Percentiles rank a stretch among this genome's conserved stretches.
phyloP scores from a whole-genome alignment of 805 yeast genomes.

The Metschnikowia borealis region DNA sequence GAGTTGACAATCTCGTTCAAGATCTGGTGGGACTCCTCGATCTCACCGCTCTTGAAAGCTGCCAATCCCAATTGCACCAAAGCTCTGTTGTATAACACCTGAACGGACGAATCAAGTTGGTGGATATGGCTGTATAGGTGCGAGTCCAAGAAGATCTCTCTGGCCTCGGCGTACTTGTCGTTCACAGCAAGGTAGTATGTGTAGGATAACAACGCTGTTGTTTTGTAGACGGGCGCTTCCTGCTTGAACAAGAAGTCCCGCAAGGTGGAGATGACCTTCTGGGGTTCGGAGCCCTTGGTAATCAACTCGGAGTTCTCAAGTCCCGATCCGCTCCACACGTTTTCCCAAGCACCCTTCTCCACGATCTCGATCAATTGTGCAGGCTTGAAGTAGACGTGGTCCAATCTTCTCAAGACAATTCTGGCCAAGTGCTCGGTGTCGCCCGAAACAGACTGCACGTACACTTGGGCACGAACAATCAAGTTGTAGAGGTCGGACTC shows the following conservation, averaged over 20 bases:
- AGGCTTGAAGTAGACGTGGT: conserved; percentile 92
- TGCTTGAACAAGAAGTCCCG: conserved; percentile 64
- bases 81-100: conserved; percentile 91
- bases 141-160: conserved; percentile 82
- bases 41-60: conserved; percentile 87
- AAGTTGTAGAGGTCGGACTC: conserved; percentile 73
- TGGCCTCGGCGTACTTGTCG: conserved; percentile 76
- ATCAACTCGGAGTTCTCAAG: conserved; percentile 25
- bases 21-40: conserved; percentile 81
- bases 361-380: conserved; percentile 60
- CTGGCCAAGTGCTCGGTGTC: conserved; percentile 64
- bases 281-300: conserved; percentile 32
- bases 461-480: conserved; percentile 80
- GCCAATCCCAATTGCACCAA: conserved; percentile 92
- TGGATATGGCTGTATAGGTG: conserved; percentile 81
- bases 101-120: conserved; percentile 78
- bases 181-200: conserved; percentile 90
- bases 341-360: conserved; percentile 75
- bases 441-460: conserved; percentile 63
- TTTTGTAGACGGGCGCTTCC: conserved; percentile 63
- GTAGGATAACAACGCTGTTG: conserved; percentile 79
- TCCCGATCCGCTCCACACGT: conserved; percentile 28
- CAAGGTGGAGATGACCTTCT: conserved; percentile 57
- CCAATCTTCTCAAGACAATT: conserved; percentile 77
- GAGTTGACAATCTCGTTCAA: conserved; percentile 85